These are phyloP conservation scores for Blastobotrys terrestris DNA, from an alignment of 805 yeast genomes.

Conservation along the genomic window DNA sequence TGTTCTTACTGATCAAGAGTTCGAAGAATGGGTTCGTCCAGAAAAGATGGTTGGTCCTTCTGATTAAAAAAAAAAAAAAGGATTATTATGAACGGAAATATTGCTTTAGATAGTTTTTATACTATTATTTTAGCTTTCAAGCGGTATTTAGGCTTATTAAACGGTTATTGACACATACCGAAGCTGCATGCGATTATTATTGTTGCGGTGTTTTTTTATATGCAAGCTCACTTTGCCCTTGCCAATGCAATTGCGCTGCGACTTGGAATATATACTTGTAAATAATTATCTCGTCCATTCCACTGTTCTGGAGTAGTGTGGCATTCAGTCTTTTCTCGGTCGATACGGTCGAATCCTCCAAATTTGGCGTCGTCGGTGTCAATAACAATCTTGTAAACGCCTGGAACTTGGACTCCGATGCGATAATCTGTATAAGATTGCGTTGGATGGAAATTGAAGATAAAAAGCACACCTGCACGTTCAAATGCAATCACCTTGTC, in stretches of 20 bases:
- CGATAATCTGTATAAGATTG: conserved; percentile 80
- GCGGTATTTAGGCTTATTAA: not conserved
- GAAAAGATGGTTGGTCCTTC: conserved; percentile 96
- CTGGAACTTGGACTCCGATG: conserved; percentile 80
- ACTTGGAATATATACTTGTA: conserved; percentile 77
- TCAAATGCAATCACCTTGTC: conserved; percentile 90
- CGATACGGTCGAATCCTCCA: conserved; percentile 81
- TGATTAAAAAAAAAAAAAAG: conserved; percentile 19
- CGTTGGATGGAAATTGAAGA: conserved; percentile 87
- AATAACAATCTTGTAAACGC: conserved; percentile 66
- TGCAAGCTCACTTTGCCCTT: not conserved
- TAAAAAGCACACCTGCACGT: conserved; percentile 74
- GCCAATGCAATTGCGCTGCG: conserved; percentile 66
- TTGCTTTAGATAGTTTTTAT: not conserved
- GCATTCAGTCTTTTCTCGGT: conserved; percentile 44
- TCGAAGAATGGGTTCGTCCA: conserved; percentile 95
- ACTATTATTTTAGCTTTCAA: not conserved
- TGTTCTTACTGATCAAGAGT: conserved; percentile 76
- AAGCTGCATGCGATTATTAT: not conserved
- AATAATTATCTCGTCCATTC: conserved; percentile 71
- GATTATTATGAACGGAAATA: too few species aligned
- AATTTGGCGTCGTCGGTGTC: conserved; percentile 63
- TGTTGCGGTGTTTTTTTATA: not conserved
- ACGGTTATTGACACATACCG: not conserved
- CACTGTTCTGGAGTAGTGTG: conserved; percentile 71